These are phyloP conservation scores for Phytophthora macrochlamydospora DNA, from an alignment of 352 stramenopile genomes.

Conservation along the genomic window DNA sequence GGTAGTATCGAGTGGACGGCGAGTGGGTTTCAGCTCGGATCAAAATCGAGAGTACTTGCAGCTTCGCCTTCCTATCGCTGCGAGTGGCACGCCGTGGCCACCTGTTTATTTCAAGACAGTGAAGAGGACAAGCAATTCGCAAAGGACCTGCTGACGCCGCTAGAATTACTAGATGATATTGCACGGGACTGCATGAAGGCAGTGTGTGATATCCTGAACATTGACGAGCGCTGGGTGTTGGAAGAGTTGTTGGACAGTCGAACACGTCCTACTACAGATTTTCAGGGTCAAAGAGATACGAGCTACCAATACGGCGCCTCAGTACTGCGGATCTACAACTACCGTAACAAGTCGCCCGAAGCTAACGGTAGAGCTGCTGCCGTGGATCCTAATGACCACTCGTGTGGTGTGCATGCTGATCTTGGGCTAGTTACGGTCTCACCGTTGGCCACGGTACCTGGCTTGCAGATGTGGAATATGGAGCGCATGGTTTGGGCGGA, in stretches of 20 bases:
- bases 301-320: slow-evolving; percentile 80
- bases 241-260: slow-evolving; percentile 71
- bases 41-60: slow-evolving; percentile 84
- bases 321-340: slow-evolving; percentile 87
- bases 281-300: slow-evolving; percentile 40
- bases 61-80: slow-evolving; percentile 61
- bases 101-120: slow-evolving; percentile 59
- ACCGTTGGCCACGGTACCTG: slow-evolving; percentile 70
- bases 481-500: slow-evolving; percentile 84
- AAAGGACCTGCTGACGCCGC: slow-evolving; percentile 54
- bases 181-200: slow-evolving; percentile 78
- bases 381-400: slow-evolving; percentile 61
- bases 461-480: slow-evolving; percentile 88
- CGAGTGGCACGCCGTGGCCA: slow-evolving; percentile 79
- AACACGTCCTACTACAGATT: slow-evolving; percentile 32
- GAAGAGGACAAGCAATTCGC: slow-evolving; percentile 52
- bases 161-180: slow-evolving; percentile 70
- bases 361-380: slow-evolving; percentile 7
- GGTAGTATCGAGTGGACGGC: slow-evolving; percentile 64
- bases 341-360: slow-evolving; percentile 64
- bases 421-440: slow-evolving; percentile 83
- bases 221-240: slow-evolving; percentile 69
- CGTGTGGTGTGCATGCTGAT: slow-evolving; percentile 80
- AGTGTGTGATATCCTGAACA: slow-evolving; percentile 71
- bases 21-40: slow-evolving; percentile 76